phyloP scores from a whole-genome alignment of 768 basidiomycete species.

The Tylopilus vinaceipallidus region DNA sequence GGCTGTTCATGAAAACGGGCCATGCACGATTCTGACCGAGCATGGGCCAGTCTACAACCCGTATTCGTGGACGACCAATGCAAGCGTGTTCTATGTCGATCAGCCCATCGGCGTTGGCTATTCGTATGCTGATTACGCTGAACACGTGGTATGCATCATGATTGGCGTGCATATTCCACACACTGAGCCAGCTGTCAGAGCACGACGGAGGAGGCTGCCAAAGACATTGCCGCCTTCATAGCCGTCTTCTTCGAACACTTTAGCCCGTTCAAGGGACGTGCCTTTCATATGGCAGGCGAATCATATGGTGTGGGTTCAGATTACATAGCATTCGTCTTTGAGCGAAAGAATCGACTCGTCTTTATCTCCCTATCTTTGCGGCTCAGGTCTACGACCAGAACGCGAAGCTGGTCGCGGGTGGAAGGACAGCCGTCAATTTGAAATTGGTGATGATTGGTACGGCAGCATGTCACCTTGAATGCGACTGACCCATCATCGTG shows the following conservation, averaged over 20 bases:
- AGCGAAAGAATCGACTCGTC: neutral
- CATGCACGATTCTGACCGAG: constrained; percentile 16
- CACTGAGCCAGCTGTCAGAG: constrained; percentile 32
- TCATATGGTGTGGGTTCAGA: constrained; percentile 45
- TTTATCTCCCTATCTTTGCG: constrained; percentile 46
- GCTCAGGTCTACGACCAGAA: constrained; percentile 46
- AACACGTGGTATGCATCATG: constrained; percentile 31
- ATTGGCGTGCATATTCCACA: neutral
- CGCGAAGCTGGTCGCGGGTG: constrained; percentile 36
- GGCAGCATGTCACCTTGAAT: neutral
- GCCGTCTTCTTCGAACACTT: constrained; percentile 73
- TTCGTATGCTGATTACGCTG: constrained; percentile 39
- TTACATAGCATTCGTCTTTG: neutral
- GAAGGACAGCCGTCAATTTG: constrained; percentile 45
- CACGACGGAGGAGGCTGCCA: constrained; percentile 60
- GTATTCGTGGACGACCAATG: constrained; percentile 61
- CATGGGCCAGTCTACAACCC: constrained; percentile 43
- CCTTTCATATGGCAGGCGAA: constrained; percentile 58
- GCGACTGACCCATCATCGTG: neutral
- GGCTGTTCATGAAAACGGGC: constrained; percentile 56
- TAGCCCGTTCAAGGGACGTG: constrained; percentile 58
- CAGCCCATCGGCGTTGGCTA: constrained; percentile 42
- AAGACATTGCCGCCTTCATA: constrained; percentile 66
- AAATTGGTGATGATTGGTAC: constrained; percentile 44
- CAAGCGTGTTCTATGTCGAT: constrained; percentile 45